Evolutionary conservation across 495 filamentous ascomycete species (phyloP).

Genomic region (Neurospora sp.): DNA sequence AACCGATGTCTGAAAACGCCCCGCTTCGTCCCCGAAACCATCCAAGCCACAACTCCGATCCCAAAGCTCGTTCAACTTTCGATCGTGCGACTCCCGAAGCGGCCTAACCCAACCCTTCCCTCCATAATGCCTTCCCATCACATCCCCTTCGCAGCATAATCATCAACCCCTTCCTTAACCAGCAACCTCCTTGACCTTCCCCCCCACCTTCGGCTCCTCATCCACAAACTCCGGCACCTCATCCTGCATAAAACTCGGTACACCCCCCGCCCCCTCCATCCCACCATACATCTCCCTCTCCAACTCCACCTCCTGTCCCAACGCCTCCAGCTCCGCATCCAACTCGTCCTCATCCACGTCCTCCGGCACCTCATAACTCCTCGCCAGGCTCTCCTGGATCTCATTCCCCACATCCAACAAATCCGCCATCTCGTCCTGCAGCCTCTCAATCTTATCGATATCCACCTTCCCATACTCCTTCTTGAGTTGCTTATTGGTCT

Average conservation of each 20-base stretch:
- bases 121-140: neutral
- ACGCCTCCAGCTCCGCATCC: conserved; percentile 90
- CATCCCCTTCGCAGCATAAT: no score
- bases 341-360: conserved; percentile 97
- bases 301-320: conserved; percentile 83
- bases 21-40: neutral
- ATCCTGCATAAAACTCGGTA: conserved; percentile 84
- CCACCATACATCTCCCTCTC: conserved; percentile 44
- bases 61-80: neutral
- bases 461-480: conserved; percentile 97
- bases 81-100: neutral
- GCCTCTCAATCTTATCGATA: conserved; percentile 91
- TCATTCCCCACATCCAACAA: conserved; percentile 96
- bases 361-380: conserved; percentile 92
- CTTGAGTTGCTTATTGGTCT: conserved; percentile 81
- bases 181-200: conserved; percentile 74
- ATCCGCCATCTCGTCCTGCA: conserved; percentile 99
- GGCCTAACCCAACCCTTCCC: neutral
- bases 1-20: neutral
- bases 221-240: conserved; percentile 75
- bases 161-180: conserved; percentile 21
- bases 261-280: conserved; percentile 33
- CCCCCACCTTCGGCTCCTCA: conserved; percentile 52
- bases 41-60: neutral
- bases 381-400: conserved; percentile 90